These are phyloP conservation scores for Emergomyces africanus DNA, from an alignment of 2,329 filamentous ascomycete genomes.

Conservation along the genomic window DNA sequence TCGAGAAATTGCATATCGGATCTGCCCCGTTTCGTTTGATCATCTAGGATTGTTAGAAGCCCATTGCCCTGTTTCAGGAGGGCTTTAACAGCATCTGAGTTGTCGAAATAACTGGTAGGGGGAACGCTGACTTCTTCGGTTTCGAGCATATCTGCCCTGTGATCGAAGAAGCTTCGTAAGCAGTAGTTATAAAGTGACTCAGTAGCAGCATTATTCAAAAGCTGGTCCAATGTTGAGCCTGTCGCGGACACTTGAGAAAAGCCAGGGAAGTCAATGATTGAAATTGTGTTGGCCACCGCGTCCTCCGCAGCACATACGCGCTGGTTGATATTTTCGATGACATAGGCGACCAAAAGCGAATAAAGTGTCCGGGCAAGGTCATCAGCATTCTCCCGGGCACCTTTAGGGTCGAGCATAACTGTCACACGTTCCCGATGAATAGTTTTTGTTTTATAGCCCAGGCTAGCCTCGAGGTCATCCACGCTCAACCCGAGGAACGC, in stretches of 20 bases:
- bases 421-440: conserved; percentile 95
- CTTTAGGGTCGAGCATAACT: conserved; percentile 88
- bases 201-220: conserved; percentile 86
- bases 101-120: conserved; percentile 94
- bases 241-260: conserved; percentile 79
- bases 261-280: conserved; percentile 90
- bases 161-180: conserved; percentile 90
- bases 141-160: conserved; percentile 84
- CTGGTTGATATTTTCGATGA: conserved; percentile 88
- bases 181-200: conserved; percentile 90
- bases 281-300: conserved; percentile 81
- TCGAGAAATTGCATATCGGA: conserved; percentile 85
- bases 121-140: conserved; percentile 84
- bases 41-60: conserved; percentile 84
- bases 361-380: conserved; percentile 90
- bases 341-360: conserved; percentile 82
- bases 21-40: conserved; percentile 82
- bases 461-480: conserved; percentile 68
- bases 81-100: conserved; percentile 84
- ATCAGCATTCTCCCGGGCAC: conserved; percentile 82
- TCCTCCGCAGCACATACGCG: conserved; percentile 79
- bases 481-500: conserved; percentile 86
- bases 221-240: conserved; percentile 74
- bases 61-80: conserved; percentile 88
- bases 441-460: conserved; percentile 95